These are phyloP conservation scores for Malus hybrid DNA, from an alignment of 331 rosid genomes.

Conservation along the genomic window DNA sequence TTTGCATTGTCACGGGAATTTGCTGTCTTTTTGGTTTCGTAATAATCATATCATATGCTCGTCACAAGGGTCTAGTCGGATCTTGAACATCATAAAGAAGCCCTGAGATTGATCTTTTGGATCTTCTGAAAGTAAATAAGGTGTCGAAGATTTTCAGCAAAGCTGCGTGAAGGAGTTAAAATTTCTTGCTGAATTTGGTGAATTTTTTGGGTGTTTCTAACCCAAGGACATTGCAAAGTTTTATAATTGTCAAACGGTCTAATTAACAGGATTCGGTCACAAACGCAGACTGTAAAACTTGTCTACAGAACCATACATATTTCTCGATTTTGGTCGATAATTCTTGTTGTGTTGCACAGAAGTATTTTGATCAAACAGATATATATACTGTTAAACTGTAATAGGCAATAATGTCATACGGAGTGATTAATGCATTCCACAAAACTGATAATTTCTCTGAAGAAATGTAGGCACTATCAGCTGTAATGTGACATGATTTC, in stretches of 20 bases:
- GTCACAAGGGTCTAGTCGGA: slow-evolving; percentile 69
- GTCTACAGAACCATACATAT: neutral
- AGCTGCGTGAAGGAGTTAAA: neutral
- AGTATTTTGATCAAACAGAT: neutral
- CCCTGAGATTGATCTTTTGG: slow-evolving; percentile 5
- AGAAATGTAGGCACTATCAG: neutral
- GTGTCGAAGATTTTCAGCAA: neutral
- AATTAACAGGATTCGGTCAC: neutral
- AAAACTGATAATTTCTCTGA: neutral
- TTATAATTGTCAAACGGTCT: neutral
- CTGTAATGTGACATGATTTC: neutral
- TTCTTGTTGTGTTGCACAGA: neutral
- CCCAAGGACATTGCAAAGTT: neutral
- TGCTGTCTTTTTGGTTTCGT: slow-evolving; percentile 30
- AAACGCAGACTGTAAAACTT: neutral
- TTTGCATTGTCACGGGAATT: slow-evolving; percentile 33
- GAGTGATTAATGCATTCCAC: neutral
- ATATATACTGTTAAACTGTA: neutral
- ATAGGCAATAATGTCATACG: neutral
- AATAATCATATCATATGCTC: slow-evolving; percentile 47
- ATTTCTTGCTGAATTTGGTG: neutral
- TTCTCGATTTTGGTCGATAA: neutral
- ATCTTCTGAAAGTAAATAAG: neutral
- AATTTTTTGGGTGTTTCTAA: neutral
- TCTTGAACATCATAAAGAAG: slow-evolving; percentile 32